Conservation (phyloP, 441 rosid species). For the Erodium moschatum region DNA sequence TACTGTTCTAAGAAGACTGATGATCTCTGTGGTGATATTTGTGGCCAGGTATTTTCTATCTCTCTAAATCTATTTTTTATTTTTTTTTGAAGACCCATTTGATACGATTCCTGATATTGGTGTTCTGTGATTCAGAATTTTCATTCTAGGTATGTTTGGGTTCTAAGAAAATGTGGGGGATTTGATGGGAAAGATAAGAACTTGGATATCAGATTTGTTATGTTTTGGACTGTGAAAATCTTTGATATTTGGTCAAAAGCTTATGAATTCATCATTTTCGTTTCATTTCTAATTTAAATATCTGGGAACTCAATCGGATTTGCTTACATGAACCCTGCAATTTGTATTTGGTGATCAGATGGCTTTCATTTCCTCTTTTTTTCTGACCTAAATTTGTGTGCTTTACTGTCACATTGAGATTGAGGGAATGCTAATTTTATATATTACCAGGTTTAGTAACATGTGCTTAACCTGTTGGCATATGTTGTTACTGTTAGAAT, state of each 20-base stretch:
- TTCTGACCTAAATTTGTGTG: not conserved
- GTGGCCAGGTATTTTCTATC: constrained; percentile 28
- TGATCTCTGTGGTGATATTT: constrained; percentile 56
- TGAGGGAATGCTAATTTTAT: not conserved
- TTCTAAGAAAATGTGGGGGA: constrained; percentile 15
- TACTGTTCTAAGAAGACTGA: constrained; percentile 84
- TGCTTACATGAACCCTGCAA: not conserved
- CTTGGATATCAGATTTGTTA: constrained; percentile 15
- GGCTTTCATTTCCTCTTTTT: not conserved
- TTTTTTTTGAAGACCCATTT: not conserved
- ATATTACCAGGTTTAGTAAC: not conserved
- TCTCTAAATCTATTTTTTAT: not conserved
- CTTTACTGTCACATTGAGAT: not conserved
- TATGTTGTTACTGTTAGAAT: not conserved
- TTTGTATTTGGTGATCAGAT: not conserved
- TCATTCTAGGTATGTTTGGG: constrained; percentile 1
- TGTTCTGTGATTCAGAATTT: not conserved
- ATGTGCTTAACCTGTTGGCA: not conserved
- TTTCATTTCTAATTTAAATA: constrained; percentile 19
- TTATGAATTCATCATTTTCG: not conserved
- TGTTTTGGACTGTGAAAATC: not conserved
- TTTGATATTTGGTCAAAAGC: not conserved
- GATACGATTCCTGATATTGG: constrained; percentile 3
- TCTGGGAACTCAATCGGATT: constrained; percentile 15
- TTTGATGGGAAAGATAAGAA: not conserved